Conservation (phyloP, 768 basidiomycete genomes). For the Mycena epipterygia region DNA sequence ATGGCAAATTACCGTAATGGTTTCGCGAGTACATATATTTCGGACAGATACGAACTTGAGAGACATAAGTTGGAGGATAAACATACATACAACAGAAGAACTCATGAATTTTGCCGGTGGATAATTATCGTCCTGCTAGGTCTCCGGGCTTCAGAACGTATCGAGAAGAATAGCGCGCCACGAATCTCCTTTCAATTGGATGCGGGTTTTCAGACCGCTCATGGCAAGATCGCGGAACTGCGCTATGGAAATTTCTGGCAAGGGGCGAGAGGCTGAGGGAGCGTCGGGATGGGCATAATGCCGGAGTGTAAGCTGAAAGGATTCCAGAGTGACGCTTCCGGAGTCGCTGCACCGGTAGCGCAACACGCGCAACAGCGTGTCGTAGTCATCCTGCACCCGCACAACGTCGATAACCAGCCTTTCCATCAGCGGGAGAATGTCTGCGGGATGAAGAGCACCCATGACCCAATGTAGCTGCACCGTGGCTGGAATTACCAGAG, state of each 20-base stretch:
- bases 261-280: neutral
- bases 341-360: neutral
- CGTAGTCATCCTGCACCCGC: constrained; percentile 1
- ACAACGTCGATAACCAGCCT: neutral
- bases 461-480: neutral
- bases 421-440: neutral
- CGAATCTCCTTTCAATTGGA: neutral
- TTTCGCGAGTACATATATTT: too few species aligned
- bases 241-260: neutral
- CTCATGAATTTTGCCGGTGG: too few species aligned
- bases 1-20: too few species aligned
- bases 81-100: too few species aligned
- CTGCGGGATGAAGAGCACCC: neutral
- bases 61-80: too few species aligned
- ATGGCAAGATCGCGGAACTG: neutral
- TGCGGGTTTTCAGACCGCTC: neutral
- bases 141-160: too few species aligned
- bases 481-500: neutral
- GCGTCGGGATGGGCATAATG: neutral
- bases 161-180: neutral
- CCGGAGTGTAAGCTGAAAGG: neutral
- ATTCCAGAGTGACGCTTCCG: neutral
- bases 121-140: too few species aligned
- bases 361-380: neutral
- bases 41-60: too few species aligned